A percentile compares a stretch with the other conserved stretches of the same genome.
Conservation (phyloP, 805 yeast genomes). For the Vanderwaltozyma yarrowii region DNA sequence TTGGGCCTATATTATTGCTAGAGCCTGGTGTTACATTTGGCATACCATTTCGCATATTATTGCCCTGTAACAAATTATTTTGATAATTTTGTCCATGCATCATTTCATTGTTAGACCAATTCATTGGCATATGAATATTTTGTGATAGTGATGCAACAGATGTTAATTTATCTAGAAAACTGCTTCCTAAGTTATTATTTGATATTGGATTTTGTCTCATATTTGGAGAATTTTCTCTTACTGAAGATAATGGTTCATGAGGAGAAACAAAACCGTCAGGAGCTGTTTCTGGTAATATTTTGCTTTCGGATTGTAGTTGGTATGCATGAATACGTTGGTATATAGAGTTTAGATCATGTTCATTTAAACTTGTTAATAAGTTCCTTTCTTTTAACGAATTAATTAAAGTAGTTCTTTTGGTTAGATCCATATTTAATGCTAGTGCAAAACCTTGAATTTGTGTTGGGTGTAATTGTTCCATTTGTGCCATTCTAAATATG, state of each 20-base stretch:
- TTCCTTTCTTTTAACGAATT: slow-evolving; percentile 14
- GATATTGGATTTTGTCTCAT: no score
- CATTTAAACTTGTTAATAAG: slow-evolving; percentile 8
- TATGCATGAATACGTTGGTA: background rate
- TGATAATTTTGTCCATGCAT: background rate
- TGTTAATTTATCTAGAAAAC: background rate
- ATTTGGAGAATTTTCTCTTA: no score
- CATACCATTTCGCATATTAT: background rate
- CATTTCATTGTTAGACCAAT: background rate
- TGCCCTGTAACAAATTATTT: background rate
- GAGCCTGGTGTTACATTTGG: background rate
- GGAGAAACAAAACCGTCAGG: no score
- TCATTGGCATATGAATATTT: background rate
- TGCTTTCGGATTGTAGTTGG: background rate
- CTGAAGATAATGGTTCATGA: no score
- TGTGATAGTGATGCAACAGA: background rate
- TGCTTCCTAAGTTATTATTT: background rate
- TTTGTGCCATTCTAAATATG: slow-evolving; percentile 12
- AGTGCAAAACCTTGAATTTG: slow-evolving; percentile 18
- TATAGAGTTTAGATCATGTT: slow-evolving; percentile 6
- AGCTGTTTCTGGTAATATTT: no score
- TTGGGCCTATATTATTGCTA: background rate
- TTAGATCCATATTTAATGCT: slow-evolving; percentile 19
- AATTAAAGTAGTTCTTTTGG: slow-evolving; percentile 11
- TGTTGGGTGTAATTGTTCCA: slow-evolving; percentile 12